Evolutionary conservation across 192 early-diverging fungal species (phyloP).

Genomic region (Physocladia obscura): DNA sequence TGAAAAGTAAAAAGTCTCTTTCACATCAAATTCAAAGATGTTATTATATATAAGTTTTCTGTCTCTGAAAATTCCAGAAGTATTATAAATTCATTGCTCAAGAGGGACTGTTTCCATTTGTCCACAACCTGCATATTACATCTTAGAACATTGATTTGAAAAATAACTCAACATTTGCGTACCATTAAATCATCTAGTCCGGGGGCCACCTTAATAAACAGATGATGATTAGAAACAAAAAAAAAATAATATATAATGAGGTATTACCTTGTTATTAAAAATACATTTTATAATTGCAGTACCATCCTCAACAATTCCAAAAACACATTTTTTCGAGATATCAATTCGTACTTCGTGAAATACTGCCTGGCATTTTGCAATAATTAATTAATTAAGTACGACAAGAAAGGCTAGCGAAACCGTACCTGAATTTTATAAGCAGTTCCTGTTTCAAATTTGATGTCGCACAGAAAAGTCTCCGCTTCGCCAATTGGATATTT

Average conservation of each 20-base stretch:
- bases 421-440: neutral
- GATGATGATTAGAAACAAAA: neutral
- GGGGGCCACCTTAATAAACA: neutral
- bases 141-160: too few relatives aligned
- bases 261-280: neutral
- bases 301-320: slow-evolving; percentile 4
- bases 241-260: neutral
- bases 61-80: too few relatives aligned
- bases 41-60: too few relatives aligned
- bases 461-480: neutral
- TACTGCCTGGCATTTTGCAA: neutral
- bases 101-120: too few relatives aligned
- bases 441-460: neutral
- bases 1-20: too few relatives aligned
- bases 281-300: neutral
- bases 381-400: neutral
- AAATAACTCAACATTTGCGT: too few relatives aligned
- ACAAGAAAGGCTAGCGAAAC: neutral
- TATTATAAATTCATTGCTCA: too few relatives aligned
- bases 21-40: too few relatives aligned
- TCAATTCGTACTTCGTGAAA: slow-evolving; percentile 13
- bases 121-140: too few relatives aligned
- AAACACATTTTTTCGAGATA: neutral
- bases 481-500: neutral
- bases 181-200: neutral